Base-by-base conservation (phyloP, 305 asterid species). In the Petunia hybrid region DNA sequence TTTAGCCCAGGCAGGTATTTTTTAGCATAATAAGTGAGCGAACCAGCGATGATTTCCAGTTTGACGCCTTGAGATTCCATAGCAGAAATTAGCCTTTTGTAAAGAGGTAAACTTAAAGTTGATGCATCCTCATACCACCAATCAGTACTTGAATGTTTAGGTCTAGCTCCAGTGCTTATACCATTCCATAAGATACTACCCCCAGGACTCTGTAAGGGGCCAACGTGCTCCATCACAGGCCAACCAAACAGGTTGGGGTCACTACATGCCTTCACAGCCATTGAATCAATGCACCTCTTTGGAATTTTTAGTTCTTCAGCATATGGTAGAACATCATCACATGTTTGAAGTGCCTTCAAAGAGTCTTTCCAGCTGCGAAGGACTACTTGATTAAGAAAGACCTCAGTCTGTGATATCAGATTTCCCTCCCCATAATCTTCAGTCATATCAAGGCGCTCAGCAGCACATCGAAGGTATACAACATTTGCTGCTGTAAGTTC, bases 121-220 rank as follows among this genome's bases (percentile, higher is more conserved):
- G 98, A 88, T 14, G 93, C 98, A 75, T 94, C 99, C 82, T 95
- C 99, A n/a, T 87, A 94, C 99, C 99, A 95, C 99, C 99, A 95
- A 84, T 95, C 98, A 3, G 94, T 85, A 73, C 89, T 91, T 12
- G 91, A 73, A 74, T 87, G 86, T 78, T 88, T 94, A 14, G 93
- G 97, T 77, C 97, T 90, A 73, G 99, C 98, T 0, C 99, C 99
- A 1, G 99, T 95, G 93, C 99, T 95, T 82, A 95, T 95, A 66
- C 99, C 99, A 59, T 95, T 95, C 99, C 99, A 95, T 83, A 95
- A 75, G 53, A 95, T 91, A 73, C 98, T 95, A 12, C 99, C 98
- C 22, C 99, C 99, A 0, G 99, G 99, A 73, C 99, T 95, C 90
- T 95, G 99, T 97, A 95, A 91, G 35, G 93, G 98, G 36, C 95